Conservation (phyloP, 208 protist genomes). For the Perkinsela sp. region DNA sequence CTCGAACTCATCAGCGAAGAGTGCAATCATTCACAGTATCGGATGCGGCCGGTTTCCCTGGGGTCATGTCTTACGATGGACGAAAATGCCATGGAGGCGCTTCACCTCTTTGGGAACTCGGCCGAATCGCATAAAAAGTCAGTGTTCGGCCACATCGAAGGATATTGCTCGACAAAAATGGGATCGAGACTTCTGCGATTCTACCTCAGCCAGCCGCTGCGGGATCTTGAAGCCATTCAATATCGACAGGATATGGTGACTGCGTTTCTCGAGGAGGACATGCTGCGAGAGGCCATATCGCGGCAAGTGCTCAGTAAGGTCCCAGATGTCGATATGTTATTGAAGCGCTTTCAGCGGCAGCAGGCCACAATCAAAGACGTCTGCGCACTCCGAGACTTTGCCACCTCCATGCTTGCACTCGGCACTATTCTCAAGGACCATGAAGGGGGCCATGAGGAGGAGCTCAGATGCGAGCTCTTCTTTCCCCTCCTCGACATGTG, state of each 20-base stretch:
- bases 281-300: conserved; percentile 39
- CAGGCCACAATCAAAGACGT: conserved; percentile 49
- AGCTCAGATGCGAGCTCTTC: conserved; percentile 46
- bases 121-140: conserved; percentile 35
- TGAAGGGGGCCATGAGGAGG: conserved; percentile 17
- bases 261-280: conserved; percentile 50
- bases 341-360: conserved; percentile 58
- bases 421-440: conserved; percentile 28
- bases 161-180: conserved; percentile 81
- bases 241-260: conserved; percentile 71
- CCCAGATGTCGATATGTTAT: conserved; percentile 68
- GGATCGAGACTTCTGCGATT: conserved; percentile 73
- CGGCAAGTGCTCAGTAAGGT: conserved; percentile 51
- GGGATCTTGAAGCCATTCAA: conserved; percentile 61
- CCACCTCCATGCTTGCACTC: conserved; percentile 22
- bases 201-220: conserved; percentile 87
- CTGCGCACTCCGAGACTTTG: conserved; percentile 45
- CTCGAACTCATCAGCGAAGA: conserved; percentile 9
- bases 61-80: conserved; percentile 72
- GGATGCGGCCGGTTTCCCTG: conserved; percentile 6
- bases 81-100: conserved; percentile 50
- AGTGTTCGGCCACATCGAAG: conserved; percentile 52
- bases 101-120: conserved; percentile 45
- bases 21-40: conserved; percentile 7
- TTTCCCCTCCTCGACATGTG: conserved; percentile 47